These are phyloP conservation scores for Agaricus sinodeliciosus DNA, from an alignment of 768 basidiomycete genomes.

Conservation along the genomic window DNA sequence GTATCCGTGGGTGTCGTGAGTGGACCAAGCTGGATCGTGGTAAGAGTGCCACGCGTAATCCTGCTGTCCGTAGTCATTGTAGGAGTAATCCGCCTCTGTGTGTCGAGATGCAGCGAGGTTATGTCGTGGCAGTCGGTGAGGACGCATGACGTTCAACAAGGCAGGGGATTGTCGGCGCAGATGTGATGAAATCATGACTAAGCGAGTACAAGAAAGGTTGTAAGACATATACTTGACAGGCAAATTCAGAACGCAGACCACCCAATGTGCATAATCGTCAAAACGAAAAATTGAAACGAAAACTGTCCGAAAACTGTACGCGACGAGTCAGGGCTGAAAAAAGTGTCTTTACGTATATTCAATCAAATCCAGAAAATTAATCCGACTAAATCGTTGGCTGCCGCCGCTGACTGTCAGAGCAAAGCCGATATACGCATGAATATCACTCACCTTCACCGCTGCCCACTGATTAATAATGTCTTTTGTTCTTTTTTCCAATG, in stretches of 20 bases:
- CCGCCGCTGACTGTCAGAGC: no score
- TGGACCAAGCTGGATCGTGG: background rate
- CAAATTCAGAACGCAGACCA: no score
- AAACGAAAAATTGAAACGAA: background rate
- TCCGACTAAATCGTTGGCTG: no score
- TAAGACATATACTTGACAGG: background rate
- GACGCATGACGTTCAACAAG: constrained; percentile 7
- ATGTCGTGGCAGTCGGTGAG: background rate
- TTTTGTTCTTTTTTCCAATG: constrained; percentile 19
- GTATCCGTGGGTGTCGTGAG: background rate
- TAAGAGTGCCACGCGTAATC: background rate
- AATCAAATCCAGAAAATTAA: no score
- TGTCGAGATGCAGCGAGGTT: background rate
- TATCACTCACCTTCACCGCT: constrained; percentile 22
- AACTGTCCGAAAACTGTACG: no score
- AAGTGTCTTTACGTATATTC: no score
- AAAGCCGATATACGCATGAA: no score
- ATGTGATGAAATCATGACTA: constrained; percentile 3
- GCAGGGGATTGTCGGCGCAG: background rate
- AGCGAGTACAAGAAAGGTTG: background rate
- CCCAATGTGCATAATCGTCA: background rate
- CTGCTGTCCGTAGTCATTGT: background rate
- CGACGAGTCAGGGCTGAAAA: no score
- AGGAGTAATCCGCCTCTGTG: background rate
- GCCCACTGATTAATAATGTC: constrained; percentile 24